Evolutionary conservation across 2,329 filamentous ascomycete species (phyloP).

Genomic region (Apiospora arundinis): DNA sequence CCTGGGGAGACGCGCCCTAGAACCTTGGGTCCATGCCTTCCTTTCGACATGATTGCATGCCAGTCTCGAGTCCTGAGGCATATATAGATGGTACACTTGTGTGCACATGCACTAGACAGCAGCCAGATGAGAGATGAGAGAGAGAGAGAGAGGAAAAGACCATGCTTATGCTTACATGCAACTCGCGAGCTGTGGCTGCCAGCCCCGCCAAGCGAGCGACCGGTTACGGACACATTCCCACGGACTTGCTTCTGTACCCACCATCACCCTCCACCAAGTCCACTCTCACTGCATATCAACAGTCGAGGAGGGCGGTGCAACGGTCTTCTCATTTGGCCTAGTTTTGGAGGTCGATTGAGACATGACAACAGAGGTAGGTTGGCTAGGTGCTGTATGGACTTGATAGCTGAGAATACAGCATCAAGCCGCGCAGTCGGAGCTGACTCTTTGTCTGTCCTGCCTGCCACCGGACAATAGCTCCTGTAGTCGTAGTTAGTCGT

Average conservation of each 20-base stretch:
- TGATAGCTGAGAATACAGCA: background rate
- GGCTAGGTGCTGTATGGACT: too few relatives aligned
- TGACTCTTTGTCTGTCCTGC: background rate
- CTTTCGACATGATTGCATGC: background rate
- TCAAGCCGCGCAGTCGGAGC: background rate
- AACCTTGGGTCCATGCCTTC: background rate
- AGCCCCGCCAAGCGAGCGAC: constrained; percentile 11
- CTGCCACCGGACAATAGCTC: background rate
- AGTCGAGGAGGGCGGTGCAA: constrained; percentile 12
- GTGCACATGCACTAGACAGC: background rate
- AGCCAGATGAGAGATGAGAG: background rate
- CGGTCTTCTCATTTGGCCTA: background rate
- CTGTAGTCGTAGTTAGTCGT: background rate
- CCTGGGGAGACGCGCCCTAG: constrained; percentile 5
- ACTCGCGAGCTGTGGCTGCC: background rate
- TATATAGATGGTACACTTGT: background rate
- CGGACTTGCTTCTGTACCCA: constrained; percentile 17
- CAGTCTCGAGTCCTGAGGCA: background rate
- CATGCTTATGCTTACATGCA: constrained; percentile 2
- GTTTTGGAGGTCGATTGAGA: background rate
- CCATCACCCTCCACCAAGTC: constrained; percentile 16
- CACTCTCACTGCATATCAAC: constrained; percentile 16
- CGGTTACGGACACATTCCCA: constrained; percentile 16
- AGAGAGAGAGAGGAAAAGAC: background rate
- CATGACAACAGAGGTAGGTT: background rate